phyloP scores from a whole-genome alignment of 1,139 yeast genomes.

The Candida sp. region DNA sequence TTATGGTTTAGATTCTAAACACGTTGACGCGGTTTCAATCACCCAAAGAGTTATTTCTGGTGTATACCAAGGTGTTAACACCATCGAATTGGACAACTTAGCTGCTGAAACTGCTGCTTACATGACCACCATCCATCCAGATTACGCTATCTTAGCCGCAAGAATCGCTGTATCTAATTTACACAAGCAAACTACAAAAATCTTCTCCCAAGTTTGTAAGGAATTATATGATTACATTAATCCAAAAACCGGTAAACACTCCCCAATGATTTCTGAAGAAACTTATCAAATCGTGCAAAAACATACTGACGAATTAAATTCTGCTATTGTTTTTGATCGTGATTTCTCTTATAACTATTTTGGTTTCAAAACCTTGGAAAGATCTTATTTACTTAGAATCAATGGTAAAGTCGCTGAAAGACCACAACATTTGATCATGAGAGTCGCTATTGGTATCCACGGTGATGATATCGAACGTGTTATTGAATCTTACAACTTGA shows the following conservation, averaged over 20 bases:
- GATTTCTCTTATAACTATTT: constrained; percentile 82
- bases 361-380: constrained; percentile 85
- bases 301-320: constrained; percentile 69
- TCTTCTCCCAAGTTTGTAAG: constrained; percentile 74
- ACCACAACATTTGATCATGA: constrained; percentile 87
- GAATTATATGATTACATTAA: constrained; percentile 67
- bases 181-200: constrained; percentile 92
- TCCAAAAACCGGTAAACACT: constrained; percentile 65
- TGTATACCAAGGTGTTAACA: constrained; percentile 94
- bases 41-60: constrained; percentile 89
- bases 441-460: constrained; percentile 88
- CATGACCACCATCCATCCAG: constrained; percentile 96
- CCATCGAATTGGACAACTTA: constrained; percentile 86
- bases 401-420: constrained; percentile 80
- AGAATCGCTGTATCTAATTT: constrained; percentile 89
- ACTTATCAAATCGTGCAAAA: constrained; percentile 60
- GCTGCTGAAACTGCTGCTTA: constrained; percentile 98
- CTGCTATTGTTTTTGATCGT: constrained; percentile 80
- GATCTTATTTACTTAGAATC: constrained; percentile 73
- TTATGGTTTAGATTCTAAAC: constrained; percentile 78
- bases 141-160: constrained; percentile 92
- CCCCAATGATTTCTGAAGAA: constrained; percentile 82
- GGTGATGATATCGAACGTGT: constrained; percentile 69
- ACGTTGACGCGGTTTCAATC: constrained; percentile 85
- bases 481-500: constrained; percentile 75